These are phyloP conservation scores for Persicaria tinctoria DNA, from an alignment of 148 eudicot species.

Conservation along the genomic window DNA sequence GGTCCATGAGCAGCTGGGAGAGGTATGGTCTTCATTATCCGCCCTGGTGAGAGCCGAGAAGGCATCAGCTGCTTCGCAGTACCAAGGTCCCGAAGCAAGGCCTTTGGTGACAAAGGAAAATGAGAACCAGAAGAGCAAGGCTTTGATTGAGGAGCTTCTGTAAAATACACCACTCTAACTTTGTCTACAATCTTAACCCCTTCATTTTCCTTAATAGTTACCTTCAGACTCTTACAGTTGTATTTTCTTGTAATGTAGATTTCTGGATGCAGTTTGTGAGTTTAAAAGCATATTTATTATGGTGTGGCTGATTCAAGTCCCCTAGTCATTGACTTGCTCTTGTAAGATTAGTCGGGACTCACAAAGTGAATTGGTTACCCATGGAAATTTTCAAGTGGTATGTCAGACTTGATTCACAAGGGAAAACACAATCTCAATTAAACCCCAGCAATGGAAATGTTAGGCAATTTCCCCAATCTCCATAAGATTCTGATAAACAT, in stretches of 20 bases:
- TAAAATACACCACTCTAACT: neutral
- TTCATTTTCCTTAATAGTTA: neutral
- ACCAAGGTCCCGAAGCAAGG: conserved; percentile 22
- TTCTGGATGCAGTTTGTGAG: neutral
- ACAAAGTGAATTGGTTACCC: too few species aligned
- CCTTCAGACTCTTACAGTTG: neutral
- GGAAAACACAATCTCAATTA: too few species aligned
- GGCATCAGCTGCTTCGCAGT: conserved; percentile 41
- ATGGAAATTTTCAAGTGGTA: too few species aligned
- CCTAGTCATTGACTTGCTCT: too few species aligned
- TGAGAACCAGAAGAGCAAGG: conserved; percentile 25
- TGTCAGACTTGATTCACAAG: too few species aligned
- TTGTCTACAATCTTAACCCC: neutral
- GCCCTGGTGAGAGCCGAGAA: conserved; percentile 54
- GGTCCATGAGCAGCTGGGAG: conserved; percentile 70
- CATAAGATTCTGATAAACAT: neutral
- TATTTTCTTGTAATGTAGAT: neutral
- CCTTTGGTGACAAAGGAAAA: conserved; percentile 19
- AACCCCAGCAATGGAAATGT: too few species aligned
- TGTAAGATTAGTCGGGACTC: too few species aligned
- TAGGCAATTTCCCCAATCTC: neutral
- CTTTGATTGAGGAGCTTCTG: conserved; percentile 48
- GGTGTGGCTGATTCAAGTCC: neutral
- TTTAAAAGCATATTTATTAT: neutral
- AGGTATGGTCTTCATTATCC: conserved; percentile 61